A percentile compares a stretch with the other conserved stretches of the same genome.
These are phyloP conservation scores for bread wheat (Triticum aestivum) DNA, from an alignment of 176 grass and related monocot species.

Conservation along the genomic window IWGSC_CS_RefSeq_v2.1 NC_057798.1:791233495-791233994, in stretches of 20 bases:
- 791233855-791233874: not conserved
- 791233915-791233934: not conserved
- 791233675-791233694: not conserved
- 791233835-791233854: not conserved
- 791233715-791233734: not conserved
- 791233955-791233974: not conserved
- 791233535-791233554: conserved; percentile 18
- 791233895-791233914: too few species aligned
- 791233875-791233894: too few species aligned
- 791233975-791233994: conserved; percentile 51
- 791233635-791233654: not conserved
- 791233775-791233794: not conserved
- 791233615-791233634: conserved; percentile 23
- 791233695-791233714: not conserved
- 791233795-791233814: conserved; percentile 29
- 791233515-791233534: not conserved
- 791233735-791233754: not conserved
- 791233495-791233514: not conserved
- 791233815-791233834: not conserved
- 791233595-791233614: conserved; percentile 27
- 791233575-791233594: conserved; percentile 14
- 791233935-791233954: not conserved
- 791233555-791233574: conserved; percentile 11
- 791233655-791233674: not conserved
- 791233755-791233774: conserved; percentile 29